Evolutionary conservation across 768 basidiomycete genomes (phyloP).

Genomic region (Flagelloscypha sp.): DNA sequence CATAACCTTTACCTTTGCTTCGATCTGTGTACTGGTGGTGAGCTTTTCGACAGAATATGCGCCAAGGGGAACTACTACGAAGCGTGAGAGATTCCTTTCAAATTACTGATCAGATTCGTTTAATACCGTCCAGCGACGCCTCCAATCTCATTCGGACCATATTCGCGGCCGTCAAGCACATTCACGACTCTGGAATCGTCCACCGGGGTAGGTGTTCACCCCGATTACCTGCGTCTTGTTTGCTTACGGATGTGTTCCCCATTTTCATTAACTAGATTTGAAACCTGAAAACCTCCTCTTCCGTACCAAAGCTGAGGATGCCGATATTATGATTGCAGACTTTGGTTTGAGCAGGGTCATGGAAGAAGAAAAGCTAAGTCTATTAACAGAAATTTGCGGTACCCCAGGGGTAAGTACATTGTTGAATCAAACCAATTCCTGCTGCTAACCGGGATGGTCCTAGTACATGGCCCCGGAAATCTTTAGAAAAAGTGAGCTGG

Average conservation of each 20-base stretch:
- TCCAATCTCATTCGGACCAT: slow-evolving; percentile 83
- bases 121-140: slow-evolving; percentile 58
- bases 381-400: slow-evolving; percentile 93
- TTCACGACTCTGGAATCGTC: slow-evolving; percentile 88
- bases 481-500: slow-evolving; percentile 71
- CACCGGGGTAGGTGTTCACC: slow-evolving; percentile 58
- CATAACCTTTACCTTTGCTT: slow-evolving; percentile 93
- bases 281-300: slow-evolving; percentile 98
- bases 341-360: slow-evolving; percentile 90
- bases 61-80: slow-evolving; percentile 97
- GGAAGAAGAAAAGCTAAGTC: slow-evolving; percentile 79
- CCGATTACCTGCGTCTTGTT: neutral
- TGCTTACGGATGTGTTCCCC: neutral
- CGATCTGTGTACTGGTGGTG: slow-evolving; percentile 94
- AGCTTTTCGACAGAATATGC: slow-evolving; percentile 98
- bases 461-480: slow-evolving; percentile 96
- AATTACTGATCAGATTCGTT: slow-evolving; percentile 4
- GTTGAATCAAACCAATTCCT: neutral
- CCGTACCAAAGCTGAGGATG: slow-evolving; percentile 79
- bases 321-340: slow-evolving; percentile 95
- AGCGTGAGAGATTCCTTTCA: slow-evolving; percentile 42
- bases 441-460: slow-evolving; percentile 5
- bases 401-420: slow-evolving; percentile 64
- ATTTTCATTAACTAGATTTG: slow-evolving; percentile 52
- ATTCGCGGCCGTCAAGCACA: slow-evolving; percentile 80